These are phyloP conservation scores for Takakia lepidozioides DNA, from an alignment of 225 moss, liverwort and hornwort genomes.

Conservation along the genomic window DNA sequence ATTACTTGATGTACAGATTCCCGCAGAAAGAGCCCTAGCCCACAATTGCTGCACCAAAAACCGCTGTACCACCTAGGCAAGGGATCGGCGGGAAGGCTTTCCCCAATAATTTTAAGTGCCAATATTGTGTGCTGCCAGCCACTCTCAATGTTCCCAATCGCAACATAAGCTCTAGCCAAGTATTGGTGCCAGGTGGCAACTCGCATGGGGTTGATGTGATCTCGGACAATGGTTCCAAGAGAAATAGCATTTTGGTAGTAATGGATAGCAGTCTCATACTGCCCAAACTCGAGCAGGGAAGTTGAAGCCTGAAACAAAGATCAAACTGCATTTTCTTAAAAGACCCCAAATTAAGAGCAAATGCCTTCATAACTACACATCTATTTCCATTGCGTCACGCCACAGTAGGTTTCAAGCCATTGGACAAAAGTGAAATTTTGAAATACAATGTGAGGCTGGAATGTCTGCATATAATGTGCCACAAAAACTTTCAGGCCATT, in stretches of 20 bases:
- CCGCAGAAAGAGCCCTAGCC: constrained; percentile 22
- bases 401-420: too few relatives aligned
- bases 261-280: constrained; percentile 30
- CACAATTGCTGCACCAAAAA: constrained; percentile 16
- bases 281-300: constrained; percentile 43
- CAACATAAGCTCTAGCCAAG: constrained; percentile 26
- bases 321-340: too few relatives aligned
- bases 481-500: too few relatives aligned
- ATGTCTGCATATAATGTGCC: too few relatives aligned
- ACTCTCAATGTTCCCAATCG: constrained; percentile 25
- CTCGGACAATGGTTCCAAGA: constrained; percentile 25
- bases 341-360: too few relatives aligned
- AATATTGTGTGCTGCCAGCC: constrained; percentile 18
- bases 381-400: too few relatives aligned
- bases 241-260: constrained; percentile 42
- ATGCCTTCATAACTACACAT: too few relatives aligned
- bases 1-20: constrained; percentile 1
- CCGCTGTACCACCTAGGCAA: constrained; percentile 14
- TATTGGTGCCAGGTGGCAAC: constrained; percentile 39
- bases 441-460: too few relatives aligned
- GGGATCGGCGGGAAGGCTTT: constrained; percentile 16
- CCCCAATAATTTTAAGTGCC: constrained; percentile 26
- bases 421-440: constrained; percentile 1
- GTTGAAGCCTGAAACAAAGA: constrained; percentile 23
- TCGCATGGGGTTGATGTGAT: constrained; percentile 30